A percentile compares a stretch with the other conserved stretches of the same genome.
These are phyloP conservation scores for Entophlyctis helioformis DNA, from an alignment of 192 early-diverging fungal species.

Conservation along the genomic window DNA sequence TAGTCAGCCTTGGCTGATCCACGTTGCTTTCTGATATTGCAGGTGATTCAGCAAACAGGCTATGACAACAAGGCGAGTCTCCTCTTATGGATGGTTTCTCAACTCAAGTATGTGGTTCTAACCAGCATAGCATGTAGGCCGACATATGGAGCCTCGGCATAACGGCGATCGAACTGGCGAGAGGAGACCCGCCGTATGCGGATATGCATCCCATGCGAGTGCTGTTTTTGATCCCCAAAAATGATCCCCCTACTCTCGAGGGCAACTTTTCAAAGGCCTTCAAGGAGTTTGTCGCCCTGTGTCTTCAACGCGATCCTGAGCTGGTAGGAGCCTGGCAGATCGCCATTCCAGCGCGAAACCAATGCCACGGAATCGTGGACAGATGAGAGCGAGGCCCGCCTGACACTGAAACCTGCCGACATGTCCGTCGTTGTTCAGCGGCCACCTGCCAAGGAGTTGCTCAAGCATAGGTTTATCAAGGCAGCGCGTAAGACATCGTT, in stretches of 20 bases:
- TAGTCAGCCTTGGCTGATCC: not conserved
- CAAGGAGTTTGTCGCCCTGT: slow-evolving; percentile 78
- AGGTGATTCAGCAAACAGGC: slow-evolving; percentile 87
- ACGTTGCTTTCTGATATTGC: slow-evolving; percentile 40
- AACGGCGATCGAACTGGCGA: slow-evolving; percentile 92
- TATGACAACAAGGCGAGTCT: slow-evolving; percentile 70
- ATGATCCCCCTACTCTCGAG: slow-evolving; percentile 71
- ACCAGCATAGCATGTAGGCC: slow-evolving; percentile 48
- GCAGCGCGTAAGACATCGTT: slow-evolving; percentile 73
- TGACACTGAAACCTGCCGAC: too few species aligned
- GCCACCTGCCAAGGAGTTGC: slow-evolving; percentile 76
- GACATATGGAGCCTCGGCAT: slow-evolving; percentile 98
- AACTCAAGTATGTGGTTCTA: not conserved
- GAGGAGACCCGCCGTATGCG: too few species aligned
- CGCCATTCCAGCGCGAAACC: too few species aligned
- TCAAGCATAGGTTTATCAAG: slow-evolving; percentile 79
- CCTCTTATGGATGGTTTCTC: not conserved
- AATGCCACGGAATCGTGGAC: too few species aligned
- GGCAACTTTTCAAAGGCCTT: slow-evolving; percentile 67
- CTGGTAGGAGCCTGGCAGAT: too few species aligned
- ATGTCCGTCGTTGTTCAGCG: too few species aligned
- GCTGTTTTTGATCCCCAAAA: slow-evolving; percentile 78
- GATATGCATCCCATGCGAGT: slow-evolving; percentile 38
- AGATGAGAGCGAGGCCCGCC: too few species aligned
- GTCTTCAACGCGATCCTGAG: too few species aligned